These are phyloP conservation scores for Neobulgaria alba DNA, from an alignment of 2,329 filamentous ascomycete species.

Conservation along the genomic window DNA sequence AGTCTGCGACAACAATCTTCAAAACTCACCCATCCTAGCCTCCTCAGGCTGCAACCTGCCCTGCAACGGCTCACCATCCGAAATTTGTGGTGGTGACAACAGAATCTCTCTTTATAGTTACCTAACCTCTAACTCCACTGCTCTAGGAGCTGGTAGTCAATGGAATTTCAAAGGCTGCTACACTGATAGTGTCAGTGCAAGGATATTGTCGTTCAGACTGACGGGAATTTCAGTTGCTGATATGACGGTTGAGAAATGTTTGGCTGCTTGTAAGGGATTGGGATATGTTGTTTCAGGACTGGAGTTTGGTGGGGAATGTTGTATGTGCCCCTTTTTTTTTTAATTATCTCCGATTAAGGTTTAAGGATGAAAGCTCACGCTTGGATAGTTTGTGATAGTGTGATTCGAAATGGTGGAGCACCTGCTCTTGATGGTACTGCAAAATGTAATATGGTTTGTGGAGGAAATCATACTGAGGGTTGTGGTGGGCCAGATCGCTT, in stretches of 20 bases:
- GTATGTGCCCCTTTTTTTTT: background rate
- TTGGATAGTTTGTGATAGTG: constrained; percentile 7
- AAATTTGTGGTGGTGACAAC: constrained; percentile 1
- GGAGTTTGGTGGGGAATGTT: background rate
- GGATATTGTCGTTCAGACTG: background rate
- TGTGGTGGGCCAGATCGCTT: constrained; percentile 11
- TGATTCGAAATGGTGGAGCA: constrained; percentile 4
- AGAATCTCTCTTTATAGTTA: background rate
- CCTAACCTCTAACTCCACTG: background rate
- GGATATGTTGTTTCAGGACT: background rate
- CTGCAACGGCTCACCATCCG: background rate
- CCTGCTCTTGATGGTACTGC: constrained; percentile 7
- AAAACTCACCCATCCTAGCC: background rate
- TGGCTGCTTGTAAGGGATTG: background rate
- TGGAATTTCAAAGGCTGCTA: background rate
- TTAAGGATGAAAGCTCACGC: background rate
- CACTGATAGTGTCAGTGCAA: background rate
- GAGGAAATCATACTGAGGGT: constrained; percentile 8
- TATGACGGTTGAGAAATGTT: background rate
- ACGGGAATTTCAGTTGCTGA: background rate
- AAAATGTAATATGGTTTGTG: constrained; percentile 10
- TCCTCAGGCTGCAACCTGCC: background rate
- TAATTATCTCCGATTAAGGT: too few relatives aligned
- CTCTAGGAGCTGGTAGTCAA: background rate
- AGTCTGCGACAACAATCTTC: background rate